A percentile compares a stretch with the other conserved stretches of the same genome.
Evolutionary conservation across 805 yeast genomes (phyloP).

Genomic region (Nakazawaea wickerhamii): DNA sequence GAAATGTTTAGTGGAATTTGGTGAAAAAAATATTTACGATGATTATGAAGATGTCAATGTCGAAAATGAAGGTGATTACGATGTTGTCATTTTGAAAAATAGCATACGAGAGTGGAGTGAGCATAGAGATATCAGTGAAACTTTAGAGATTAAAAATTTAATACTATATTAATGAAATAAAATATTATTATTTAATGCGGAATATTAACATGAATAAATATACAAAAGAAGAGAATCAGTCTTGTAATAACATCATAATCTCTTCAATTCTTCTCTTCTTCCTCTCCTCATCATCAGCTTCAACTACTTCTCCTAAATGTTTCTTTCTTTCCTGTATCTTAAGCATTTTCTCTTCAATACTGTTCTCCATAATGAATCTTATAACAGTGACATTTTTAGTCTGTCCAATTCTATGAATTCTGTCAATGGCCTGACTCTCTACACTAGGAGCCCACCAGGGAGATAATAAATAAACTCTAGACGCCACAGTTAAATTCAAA

Average conservation of each 20-base stretch:
- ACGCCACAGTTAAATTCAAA: conserved; percentile 77
- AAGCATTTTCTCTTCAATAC: conserved; percentile 86
- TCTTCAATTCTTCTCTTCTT: conserved; percentile 67
- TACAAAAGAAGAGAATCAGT: conserved; percentile 14
- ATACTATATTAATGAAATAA: conserved; percentile 19
- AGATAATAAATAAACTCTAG: conserved; percentile 84
- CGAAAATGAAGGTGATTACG: conserved; percentile 17
- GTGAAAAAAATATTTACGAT: conserved; percentile 19
- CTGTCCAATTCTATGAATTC: conserved; percentile 91
- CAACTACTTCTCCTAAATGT: conserved; percentile 75
- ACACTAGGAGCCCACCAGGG: conserved; percentile 97
- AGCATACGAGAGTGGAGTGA: conserved; percentile 25
- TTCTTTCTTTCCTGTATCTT: conserved; percentile 81
- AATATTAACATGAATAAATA: conserved; percentile 15
- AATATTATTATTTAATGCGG: no score
- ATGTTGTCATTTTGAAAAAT: conserved; percentile 20
- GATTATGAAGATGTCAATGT: conserved; percentile 22
- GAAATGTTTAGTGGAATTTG: conserved; percentile 33
- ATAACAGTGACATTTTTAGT: conserved; percentile 62
- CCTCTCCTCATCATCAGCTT: conserved; percentile 70
- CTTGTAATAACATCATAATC: conserved; percentile 60
- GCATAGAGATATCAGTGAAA: conserved; percentile 15
- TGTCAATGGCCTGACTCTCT: conserved; percentile 86
- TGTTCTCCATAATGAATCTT: conserved; percentile 74
- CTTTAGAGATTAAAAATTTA: conserved; percentile 19